Base-by-base conservation (phyloP, 139 green algal species). In the Chlamydomonas urium region DNA sequence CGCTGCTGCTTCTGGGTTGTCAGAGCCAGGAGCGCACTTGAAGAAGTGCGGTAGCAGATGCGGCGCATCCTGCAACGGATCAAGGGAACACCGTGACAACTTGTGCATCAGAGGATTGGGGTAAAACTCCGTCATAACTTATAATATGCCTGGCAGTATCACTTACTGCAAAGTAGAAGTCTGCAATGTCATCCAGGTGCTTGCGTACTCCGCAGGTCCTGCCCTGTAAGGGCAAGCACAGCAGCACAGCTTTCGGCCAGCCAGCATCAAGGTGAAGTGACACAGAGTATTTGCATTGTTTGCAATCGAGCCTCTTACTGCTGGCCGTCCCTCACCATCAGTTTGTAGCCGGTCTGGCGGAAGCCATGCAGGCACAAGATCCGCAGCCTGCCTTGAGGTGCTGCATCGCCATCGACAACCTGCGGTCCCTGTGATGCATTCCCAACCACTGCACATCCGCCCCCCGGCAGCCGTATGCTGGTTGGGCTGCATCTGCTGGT, bases 351-450 rank as follows among this genome's bases (percentile, higher is more conserved):
- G 2, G 71, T 93, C 81, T 97, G 90, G 19, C 93, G 65, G 78
- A 97, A 97, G 53, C 92, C 92, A 70, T 97, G 92, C 29, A 97
- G 75, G 58, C 90, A 95, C 26, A 97, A 78, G 14, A 97, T 81
- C 8, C 79, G 78, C 63, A 96, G 82, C 63, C 71, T 81, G 10
- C 72, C 48, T 0, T 29, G 60, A 28, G 31, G 2, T 47, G 21
- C 60, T 62, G 53, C 42, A n/a, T n/a, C n/a, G n/a, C n/a, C n/a
- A n/a, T n/a, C n/a, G n/a, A n/a, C n/a, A n/a, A n/a, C n/a, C n/a
- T n/a, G n/a, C n/a, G n/a, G n/a, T n/a, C n/a, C n/a, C n/a, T n/a
- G n/a, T n/a, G n/a, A n/a, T n/a, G n/a, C n/a, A n/a, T n/a, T n/a
- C n/a, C n/a, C n/a, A n/a, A n/a, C n/a, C n/a, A n/a, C n/a, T n/a